These are phyloP conservation scores for Yamadazyma sp. DNA, from an alignment of 1,139 yeast species.

Conservation along the genomic window DNA sequence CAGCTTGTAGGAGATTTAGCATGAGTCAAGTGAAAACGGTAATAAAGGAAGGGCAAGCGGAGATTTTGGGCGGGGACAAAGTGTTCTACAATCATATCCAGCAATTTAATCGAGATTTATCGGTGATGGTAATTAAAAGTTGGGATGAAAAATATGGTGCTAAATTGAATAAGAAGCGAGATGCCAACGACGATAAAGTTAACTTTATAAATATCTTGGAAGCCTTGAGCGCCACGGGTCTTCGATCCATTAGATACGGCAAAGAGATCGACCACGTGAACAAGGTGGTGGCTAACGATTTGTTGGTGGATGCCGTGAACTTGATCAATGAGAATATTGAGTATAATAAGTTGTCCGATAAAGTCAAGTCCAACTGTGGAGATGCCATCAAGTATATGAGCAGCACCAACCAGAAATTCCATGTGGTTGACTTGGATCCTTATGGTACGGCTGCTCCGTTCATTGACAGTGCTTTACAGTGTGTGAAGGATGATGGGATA, in stretches of 20 bases:
- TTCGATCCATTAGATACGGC: conserved; percentile 90
- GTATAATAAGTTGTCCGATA: conserved; percentile 55
- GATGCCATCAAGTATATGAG: conserved; percentile 89
- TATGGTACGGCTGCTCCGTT: conserved; percentile 97
- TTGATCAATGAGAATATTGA: conserved; percentile 71
- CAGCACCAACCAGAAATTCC: conserved; percentile 53
- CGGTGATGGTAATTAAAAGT: conserved; percentile 81
- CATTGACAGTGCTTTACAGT: conserved; percentile 83
- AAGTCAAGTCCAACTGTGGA: conserved; percentile 68
- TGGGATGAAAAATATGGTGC: conserved; percentile 63
- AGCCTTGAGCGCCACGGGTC: conserved; percentile 92
- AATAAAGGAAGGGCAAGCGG: conserved; percentile 79
- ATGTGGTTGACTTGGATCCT: conserved; percentile 92
- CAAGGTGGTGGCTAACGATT: conserved; percentile 82
- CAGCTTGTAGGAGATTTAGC: background rate
- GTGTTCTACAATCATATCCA: conserved; percentile 97
- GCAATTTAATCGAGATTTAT: conserved; percentile 90
- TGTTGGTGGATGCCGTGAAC: conserved; percentile 82
- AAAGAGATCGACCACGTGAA: conserved; percentile 79
- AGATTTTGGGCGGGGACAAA: conserved; percentile 63
- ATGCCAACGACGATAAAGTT: conserved; percentile 19
- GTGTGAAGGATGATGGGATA: conserved; percentile 78
- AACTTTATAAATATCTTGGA: conserved; percentile 65
- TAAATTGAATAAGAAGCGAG: conserved; percentile 20
- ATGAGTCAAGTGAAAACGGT: conserved; percentile 22